A percentile compares a stretch with the other conserved stretches of the same genome.
Conservation (phyloP, 2,329 filamentous ascomycete species). For the Verticillium longisporum region DNA sequence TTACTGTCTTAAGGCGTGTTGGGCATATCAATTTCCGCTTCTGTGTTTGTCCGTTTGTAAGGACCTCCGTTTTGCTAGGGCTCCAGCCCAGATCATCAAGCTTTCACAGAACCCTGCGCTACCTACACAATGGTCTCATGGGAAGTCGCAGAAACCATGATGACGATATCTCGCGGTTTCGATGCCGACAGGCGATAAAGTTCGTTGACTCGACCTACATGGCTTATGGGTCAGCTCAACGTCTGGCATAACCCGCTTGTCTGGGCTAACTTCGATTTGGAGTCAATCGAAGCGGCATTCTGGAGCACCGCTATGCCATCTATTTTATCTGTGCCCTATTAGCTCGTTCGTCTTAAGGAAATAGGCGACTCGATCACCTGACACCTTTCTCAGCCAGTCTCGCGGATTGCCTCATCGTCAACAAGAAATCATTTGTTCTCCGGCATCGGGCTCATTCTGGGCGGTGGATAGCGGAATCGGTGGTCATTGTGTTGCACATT, state of each 20-base stretch:
- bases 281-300: neutral
- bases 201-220: conserved; percentile 28
- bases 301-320: neutral
- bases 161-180: conserved; percentile 19
- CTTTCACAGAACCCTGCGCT: neutral
- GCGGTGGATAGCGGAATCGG: neutral
- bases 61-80: neutral
- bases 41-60: neutral
- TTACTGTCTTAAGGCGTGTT: neutral
- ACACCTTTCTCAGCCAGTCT: neutral
- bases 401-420: neutral
- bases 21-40: neutral
- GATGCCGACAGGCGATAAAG: conserved; percentile 18
- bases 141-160: conserved; percentile 29
- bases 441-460: neutral
- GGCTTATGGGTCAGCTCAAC: neutral
- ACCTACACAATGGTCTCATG: conserved; percentile 14
- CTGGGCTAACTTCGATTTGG: too few relatives aligned
- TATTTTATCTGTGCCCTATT: too few relatives aligned
- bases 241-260: too few relatives aligned
- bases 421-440: neutral
- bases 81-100: neutral
- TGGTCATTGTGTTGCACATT: neutral
- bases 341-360: neutral
- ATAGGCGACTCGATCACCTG: neutral